Evolutionary conservation across 257 asterid species (phyloP).

Genomic region (Craterostigma plantagineum): DNA sequence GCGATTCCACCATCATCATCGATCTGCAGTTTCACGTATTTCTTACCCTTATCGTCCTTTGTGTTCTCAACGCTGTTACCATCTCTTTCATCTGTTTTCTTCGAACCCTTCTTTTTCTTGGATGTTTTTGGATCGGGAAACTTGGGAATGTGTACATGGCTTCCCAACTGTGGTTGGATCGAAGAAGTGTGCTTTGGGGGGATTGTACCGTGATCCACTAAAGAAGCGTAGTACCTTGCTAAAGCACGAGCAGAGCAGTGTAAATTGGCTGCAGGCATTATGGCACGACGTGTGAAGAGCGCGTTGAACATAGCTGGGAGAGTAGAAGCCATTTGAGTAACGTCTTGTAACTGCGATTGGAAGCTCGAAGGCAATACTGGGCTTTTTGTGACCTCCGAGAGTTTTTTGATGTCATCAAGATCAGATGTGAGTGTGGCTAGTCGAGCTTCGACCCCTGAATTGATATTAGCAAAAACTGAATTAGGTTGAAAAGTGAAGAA

Average conservation of each 20-base stretch:
- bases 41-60: slow-evolving; percentile 26
- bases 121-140: slow-evolving; percentile 23
- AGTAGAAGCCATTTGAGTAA: slow-evolving; percentile 32
- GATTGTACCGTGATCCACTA: slow-evolving; percentile 45
- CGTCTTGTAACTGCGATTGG: slow-evolving; percentile 53
- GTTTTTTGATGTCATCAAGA: slow-evolving; percentile 47
- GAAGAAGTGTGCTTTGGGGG: slow-evolving; percentile 54
- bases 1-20: slow-evolving; percentile 3
- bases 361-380: slow-evolving; percentile 55
- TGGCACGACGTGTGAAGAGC: slow-evolving; percentile 69
- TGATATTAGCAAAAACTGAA: slow-evolving; percentile 1
- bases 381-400: slow-evolving; percentile 30
- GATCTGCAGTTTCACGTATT: slow-evolving; percentile 4
- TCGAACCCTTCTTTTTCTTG: slow-evolving; percentile 26
- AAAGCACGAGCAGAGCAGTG: slow-evolving; percentile 99
- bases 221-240: slow-evolving; percentile 89
- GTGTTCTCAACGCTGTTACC: slow-evolving; percentile 18
- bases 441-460: slow-evolving; percentile 83
- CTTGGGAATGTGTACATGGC: slow-evolving; percentile 66
- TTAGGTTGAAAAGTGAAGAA: too few species aligned
- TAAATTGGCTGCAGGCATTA: slow-evolving; percentile 77
- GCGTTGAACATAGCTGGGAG: slow-evolving; percentile 67
- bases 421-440: slow-evolving; percentile 87
- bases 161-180: slow-evolving; percentile 53
- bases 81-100: slow-evolving; percentile 3